Evolutionary conservation across 345 rosid genomes (phyloP).

Genomic region (Noccaea bulbosa): DNA sequence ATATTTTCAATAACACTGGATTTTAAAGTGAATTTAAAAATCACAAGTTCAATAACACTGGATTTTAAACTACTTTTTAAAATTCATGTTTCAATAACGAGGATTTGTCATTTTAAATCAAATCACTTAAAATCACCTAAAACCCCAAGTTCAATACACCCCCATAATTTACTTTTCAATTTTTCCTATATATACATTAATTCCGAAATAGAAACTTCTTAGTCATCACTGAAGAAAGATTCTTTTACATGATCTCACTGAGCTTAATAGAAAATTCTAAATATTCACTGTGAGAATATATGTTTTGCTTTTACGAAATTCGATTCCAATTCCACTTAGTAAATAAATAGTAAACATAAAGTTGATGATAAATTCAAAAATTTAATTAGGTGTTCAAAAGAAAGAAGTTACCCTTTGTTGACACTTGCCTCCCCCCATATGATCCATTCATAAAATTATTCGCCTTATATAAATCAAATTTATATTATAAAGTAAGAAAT

Average conservation of each 20-base stretch:
- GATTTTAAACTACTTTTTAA: too few relatives aligned
- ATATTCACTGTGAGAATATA: conserved; percentile 8
- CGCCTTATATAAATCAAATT: background rate
- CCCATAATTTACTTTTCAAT: too few relatives aligned
- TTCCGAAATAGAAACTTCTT: conserved; percentile 11
- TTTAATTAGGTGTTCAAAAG: conserved; percentile 23
- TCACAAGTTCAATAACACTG: too few relatives aligned
- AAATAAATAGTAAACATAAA: conserved; percentile 3
- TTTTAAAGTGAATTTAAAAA: too few relatives aligned
- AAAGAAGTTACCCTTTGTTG: conserved; percentile 19
- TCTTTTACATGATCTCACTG: conserved; percentile 19
- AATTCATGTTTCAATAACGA: too few relatives aligned
- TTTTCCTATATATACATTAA: background rate
- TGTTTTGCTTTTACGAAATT: conserved; percentile 17
- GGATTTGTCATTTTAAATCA: too few relatives aligned
- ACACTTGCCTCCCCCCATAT: conserved; percentile 37
- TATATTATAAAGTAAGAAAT: background rate
- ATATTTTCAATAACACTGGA: too few relatives aligned
- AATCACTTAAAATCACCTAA: too few relatives aligned
- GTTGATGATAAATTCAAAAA: conserved; percentile 18
- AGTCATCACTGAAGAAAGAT: background rate
- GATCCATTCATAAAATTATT: conserved; percentile 5
- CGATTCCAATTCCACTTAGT: conserved; percentile 30
- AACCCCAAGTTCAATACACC: too few relatives aligned
- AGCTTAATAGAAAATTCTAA: background rate